phyloP scores from a whole-genome alignment of 441 rosid species.

The Populus hybrid region DNA sequence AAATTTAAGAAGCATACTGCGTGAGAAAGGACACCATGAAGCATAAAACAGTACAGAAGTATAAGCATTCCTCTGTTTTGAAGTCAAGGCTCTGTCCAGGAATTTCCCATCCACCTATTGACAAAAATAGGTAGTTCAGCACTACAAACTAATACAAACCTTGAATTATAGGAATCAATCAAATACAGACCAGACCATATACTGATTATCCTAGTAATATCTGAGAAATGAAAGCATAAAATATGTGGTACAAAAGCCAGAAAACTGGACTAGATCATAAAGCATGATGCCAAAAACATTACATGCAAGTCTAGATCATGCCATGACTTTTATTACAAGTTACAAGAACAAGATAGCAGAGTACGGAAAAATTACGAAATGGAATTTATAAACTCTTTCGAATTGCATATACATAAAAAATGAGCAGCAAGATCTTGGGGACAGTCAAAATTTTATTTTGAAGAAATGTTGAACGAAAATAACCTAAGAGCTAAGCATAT shows the following conservation, averaged over 20 bases:
- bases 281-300: not conserved
- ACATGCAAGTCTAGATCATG: not conserved
- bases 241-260: not conserved
- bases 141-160: conserved; percentile 4
- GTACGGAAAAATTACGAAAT: not conserved
- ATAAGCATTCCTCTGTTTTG: conserved; percentile 41
- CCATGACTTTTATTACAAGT: not conserved
- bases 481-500: no score
- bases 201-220: not conserved
- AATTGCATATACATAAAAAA: not conserved
- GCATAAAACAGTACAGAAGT: conserved; percentile 74
- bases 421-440: not conserved
- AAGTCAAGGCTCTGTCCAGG: conserved; percentile 48
- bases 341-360: not conserved
- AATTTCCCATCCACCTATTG: conserved; percentile 69
- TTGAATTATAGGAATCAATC: not conserved
- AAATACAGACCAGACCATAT: not conserved
- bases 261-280: not conserved
- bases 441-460: not conserved
- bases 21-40: conserved; percentile 84
- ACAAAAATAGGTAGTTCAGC: not conserved
- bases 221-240: not conserved
- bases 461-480: not conserved
- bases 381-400: not conserved
- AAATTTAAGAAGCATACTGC: conserved; percentile 39